These are phyloP conservation scores for Rhododendron mucronatum DNA, from an alignment of 148 eudicot genomes.

Conservation along the genomic window DNA sequence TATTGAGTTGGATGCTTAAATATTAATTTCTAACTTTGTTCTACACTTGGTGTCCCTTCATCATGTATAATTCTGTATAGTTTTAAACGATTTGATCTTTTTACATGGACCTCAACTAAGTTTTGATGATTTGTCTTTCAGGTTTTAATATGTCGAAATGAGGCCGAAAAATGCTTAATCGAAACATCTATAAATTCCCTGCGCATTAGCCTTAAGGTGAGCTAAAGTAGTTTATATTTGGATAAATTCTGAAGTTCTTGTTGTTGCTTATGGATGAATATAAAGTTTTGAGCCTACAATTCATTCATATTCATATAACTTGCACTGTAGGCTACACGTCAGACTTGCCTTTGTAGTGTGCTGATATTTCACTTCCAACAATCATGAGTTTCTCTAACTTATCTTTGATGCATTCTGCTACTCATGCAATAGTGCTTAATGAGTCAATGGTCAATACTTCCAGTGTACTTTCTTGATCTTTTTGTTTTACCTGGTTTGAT, in stretches of 20 bases:
- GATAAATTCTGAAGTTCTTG: background rate
- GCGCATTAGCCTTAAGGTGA: slow-evolving; percentile 94
- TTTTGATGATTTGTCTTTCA: slow-evolving; percentile 23
- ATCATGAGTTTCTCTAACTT: background rate
- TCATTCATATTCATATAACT: background rate
- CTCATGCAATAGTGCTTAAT: background rate
- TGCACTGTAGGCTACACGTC: background rate
- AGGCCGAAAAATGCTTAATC: slow-evolving; percentile 93
- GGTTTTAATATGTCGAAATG: slow-evolving; percentile 93
- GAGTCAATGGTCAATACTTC: background rate
- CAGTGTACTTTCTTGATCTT: background rate
- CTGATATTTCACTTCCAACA: background rate
- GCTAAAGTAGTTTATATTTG: slow-evolving; percentile 3
- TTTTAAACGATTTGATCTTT: background rate
- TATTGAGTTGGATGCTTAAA: too few species aligned
- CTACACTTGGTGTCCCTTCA: background rate
- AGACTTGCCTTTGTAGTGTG: background rate
- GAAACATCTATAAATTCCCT: slow-evolving; percentile 94
- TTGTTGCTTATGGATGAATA: slow-evolving; percentile 1
- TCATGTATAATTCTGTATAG: background rate
- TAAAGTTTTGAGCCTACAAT: background rate
- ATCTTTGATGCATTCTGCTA: background rate
- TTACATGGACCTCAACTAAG: background rate
- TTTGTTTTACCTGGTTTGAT: background rate
- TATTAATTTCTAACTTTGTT: background rate